These are phyloP conservation scores for Flaveria bidentis DNA, from an alignment of 129 eudicot species.

Conservation along the genomic window DNA sequence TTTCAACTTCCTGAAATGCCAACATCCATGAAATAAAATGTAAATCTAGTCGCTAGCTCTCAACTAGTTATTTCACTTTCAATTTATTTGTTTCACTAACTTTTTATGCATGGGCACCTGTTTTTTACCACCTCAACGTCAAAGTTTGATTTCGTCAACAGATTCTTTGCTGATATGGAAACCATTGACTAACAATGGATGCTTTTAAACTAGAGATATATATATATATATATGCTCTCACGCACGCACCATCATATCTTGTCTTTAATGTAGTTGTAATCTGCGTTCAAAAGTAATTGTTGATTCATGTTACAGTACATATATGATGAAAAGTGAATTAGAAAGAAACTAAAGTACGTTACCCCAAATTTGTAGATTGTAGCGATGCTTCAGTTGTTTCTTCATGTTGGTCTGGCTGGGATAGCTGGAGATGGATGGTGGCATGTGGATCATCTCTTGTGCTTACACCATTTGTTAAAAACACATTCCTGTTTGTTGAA, in stretches of 20 bases:
- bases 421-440: constrained; percentile 64
- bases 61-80: constrained; percentile 30
- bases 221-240: too few relatives aligned
- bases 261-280: constrained; percentile 48
- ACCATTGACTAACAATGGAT: not conserved
- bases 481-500: constrained; percentile 39
- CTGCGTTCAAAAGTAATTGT: constrained; percentile 23
- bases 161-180: constrained; percentile 19
- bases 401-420: constrained; percentile 62
- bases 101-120: constrained; percentile 24
- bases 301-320: not conserved
- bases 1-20: constrained; percentile 10
- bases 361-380: constrained; percentile 56
- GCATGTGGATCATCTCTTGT: constrained; percentile 57
- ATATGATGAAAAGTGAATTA: not conserved
- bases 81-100: constrained; percentile 37
- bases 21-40: constrained; percentile 22
- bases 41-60: constrained; percentile 18
- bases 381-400: constrained; percentile 33
- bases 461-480: constrained; percentile 42
- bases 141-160: constrained; percentile 28
- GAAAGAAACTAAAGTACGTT: constrained; percentile 15
- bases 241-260: not conserved
- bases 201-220: too few relatives aligned
- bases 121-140: constrained; percentile 33